Conservation (phyloP, 305 asterid species). For the Solanum hybrid region DNA sequence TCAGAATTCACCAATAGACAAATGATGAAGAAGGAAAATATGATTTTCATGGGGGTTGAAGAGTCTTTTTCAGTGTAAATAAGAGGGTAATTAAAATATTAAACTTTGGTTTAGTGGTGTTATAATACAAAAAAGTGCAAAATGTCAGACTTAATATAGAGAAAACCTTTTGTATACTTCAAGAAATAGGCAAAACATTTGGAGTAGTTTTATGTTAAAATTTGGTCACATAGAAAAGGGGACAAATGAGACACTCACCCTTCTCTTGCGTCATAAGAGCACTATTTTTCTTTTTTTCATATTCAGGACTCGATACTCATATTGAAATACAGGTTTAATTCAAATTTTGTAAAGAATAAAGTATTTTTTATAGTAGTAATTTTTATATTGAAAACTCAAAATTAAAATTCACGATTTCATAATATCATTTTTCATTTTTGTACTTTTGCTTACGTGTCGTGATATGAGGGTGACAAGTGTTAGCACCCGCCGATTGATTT, state of each 20-base stretch:
- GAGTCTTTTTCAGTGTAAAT: not conserved
- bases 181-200: not conserved
- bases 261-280: not conserved
- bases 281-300: rapidly evolving
- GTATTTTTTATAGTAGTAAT: rapidly evolving
- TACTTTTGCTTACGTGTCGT: not conserved
- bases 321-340: rapidly evolving
- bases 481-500: not conserved
- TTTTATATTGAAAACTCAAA: not conserved
- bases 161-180: not conserved
- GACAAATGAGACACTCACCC: not conserved
- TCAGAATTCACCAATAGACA: conserved; percentile 17
- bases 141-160: not conserved
- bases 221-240: not conserved
- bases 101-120: not conserved
- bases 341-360: rapidly evolving
- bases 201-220: not conserved
- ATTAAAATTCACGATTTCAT: not conserved
- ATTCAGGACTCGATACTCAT: not conserved
- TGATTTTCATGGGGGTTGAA: conserved; percentile 11
- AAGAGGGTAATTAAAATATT: not conserved
- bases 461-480: not conserved
- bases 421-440: not conserved
- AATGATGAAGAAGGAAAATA: conserved; percentile 2
- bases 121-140: not conserved